A percentile compares a stretch with the other conserved stretches of the same genome.
phyloP scores from a whole-genome alignment of 129 eudicot species.

The Erigeron canadensis region DNA sequence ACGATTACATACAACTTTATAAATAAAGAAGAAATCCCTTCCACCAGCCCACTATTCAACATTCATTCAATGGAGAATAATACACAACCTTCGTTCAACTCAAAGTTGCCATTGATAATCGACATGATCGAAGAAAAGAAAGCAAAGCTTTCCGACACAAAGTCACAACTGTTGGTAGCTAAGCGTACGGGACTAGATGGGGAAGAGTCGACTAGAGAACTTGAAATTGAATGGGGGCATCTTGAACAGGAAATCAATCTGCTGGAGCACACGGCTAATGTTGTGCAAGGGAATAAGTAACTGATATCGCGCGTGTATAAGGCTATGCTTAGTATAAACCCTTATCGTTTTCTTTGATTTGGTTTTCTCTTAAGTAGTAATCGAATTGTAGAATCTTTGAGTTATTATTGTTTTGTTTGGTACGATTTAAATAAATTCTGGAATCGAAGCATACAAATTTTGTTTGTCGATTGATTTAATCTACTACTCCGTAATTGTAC shows the following conservation, averaged over 20 bases:
- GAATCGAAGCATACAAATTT: no score
- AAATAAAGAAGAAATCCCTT: not conserved
- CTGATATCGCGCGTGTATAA: not conserved
- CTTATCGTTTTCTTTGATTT: no score
- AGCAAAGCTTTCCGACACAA: slow-evolving; percentile 1
- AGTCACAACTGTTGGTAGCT: slow-evolving; percentile 10
- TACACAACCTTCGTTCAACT: not conserved
- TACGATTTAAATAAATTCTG: no score
- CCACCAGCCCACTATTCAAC: not conserved
- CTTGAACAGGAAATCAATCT: not conserved
- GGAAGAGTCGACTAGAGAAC: not conserved
- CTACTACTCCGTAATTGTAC: no score
- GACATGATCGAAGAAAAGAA: slow-evolving; percentile 7
- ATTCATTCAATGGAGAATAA: not conserved
- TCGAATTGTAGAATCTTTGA: no score
- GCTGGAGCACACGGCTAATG: slow-evolving; percentile 10
- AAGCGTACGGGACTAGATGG: slow-evolving; percentile 3
- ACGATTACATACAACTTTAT: no score
- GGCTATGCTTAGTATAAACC: not conserved
- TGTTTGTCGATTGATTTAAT: no score
- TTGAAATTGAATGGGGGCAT: not conserved
- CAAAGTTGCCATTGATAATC: slow-evolving; percentile 2
- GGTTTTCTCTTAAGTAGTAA: no score
- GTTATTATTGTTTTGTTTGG: no score
- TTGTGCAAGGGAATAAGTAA: not conserved